phyloP scores from a whole-genome alignment of 208 protist genomes.

The Leishmania aethiopica region DNA sequence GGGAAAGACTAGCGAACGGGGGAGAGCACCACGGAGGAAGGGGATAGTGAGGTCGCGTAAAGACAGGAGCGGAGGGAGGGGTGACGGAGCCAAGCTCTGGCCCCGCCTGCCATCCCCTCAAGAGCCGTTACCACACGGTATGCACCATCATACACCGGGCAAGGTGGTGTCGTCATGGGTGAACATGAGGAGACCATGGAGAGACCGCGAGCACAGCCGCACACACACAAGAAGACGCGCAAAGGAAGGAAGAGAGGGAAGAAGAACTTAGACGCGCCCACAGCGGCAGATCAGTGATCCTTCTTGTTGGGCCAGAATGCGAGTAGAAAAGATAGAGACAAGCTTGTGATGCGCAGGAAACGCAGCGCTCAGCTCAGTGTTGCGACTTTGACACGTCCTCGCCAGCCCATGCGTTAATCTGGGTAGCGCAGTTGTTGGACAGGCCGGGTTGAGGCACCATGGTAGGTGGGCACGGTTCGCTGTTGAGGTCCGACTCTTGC shows the following conservation, averaged over 20 bases:
- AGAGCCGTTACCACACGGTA: background rate
- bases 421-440: background rate
- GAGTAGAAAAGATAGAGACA: background rate
- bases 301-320: background rate
- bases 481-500: conserved; percentile 13
- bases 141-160: background rate
- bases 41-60: background rate
- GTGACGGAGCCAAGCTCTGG: background rate
- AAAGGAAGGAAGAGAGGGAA: background rate
- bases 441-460: background rate
- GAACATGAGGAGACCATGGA: background rate
- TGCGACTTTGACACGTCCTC: conserved; percentile 9
- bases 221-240: background rate
- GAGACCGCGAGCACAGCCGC: background rate
- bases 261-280: background rate
- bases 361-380: background rate
- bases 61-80: background rate
- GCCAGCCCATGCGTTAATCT: background rate
- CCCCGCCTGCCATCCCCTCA: background rate
- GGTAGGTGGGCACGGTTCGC: conserved; percentile 18
- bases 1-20: background rate
- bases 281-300: background rate
- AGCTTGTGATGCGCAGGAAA: background rate
- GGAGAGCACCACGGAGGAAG: background rate
- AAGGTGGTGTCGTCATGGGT: background rate